phyloP scores from a whole-genome alignment of 768 basidiomycete genomes.

The Hericium erinaceus region DNA sequence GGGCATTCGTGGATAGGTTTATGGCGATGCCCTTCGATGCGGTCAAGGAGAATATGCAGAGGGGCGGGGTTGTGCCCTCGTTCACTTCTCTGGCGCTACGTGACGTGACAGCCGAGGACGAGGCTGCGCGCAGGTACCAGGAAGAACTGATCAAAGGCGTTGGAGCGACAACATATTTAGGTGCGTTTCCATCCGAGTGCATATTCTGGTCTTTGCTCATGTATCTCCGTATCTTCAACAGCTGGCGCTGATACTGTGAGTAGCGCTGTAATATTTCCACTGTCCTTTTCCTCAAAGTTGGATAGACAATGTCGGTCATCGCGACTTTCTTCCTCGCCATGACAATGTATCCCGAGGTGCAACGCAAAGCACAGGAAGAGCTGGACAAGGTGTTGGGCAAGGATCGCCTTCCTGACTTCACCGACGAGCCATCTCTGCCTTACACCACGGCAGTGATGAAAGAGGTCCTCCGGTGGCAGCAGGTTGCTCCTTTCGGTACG shows the following conservation, averaged over 20 bases:
- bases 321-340: slow-evolving; percentile 17
- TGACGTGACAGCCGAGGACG: slow-evolving; percentile 11
- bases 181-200: neutral
- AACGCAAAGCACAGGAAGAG: slow-evolving; percentile 17
- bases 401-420: slow-evolving; percentile 18
- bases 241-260: slow-evolving; percentile 16
- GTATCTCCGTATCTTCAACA: neutral
- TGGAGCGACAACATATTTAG: neutral
- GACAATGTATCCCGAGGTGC: slow-evolving; percentile 15
- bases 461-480: slow-evolving; percentile 19
- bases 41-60: neutral
- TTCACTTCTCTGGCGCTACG: slow-evolving; percentile 11
- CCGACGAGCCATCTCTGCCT: slow-evolving; percentile 16
- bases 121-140: slow-evolving; percentile 9
- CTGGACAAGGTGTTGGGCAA: slow-evolving; percentile 18
- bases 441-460: slow-evolving; percentile 16
- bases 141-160: slow-evolving; percentile 14
- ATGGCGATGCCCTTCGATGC: neutral
- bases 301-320: slow-evolving; percentile 12
- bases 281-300: neutral
- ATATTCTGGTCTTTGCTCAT: neutral
- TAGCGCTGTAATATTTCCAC: neutral
- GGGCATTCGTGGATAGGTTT: neutral
- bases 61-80: slow-evolving; percentile 1
- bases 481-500: slow-evolving; percentile 15